Evolutionary conservation across 2,329 filamentous ascomycete genomes (phyloP), one percentile per base, ranked within the genome.

Genomic region (Fusarium incarnatum): DNA sequence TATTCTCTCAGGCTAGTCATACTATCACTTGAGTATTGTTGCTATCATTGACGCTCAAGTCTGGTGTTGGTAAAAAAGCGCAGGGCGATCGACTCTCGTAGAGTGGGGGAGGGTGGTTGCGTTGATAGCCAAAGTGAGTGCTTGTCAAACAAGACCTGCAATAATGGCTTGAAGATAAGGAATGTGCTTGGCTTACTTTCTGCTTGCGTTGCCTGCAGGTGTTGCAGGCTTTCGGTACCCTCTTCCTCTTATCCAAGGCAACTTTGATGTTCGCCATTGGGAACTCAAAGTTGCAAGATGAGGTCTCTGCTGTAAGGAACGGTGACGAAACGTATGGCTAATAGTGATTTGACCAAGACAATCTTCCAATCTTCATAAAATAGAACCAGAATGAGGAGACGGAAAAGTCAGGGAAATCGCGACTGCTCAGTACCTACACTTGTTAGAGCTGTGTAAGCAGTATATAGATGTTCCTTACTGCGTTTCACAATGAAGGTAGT

Each of bases 151-250:
- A n/a, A 42, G 15, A 32, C 10, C 32, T 28, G 18, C 27, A 32
- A 20, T 16, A 28, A 9, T 22, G 18, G n/a, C 11, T 18, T 10
- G 22, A 34, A 52, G 15, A 10, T 18, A 8, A 25, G 11, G 12
- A 18, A 6, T 28, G 22, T 53, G 48, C 23, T 49, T 46, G 18
- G 46, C 85, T 82, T 75, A 89, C 89, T 83, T 91, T 91, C 80
- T 91, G 89, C 77, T 91, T 91, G 67, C 89, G 85, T 64, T 85
- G 83, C 79, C 89, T 91, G 81, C 89, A 91, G 67, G 83, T 86
- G 68, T 89, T 86, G 77, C 89, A 91, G 42, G 89, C 89, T 71
- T 88, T 86, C 27, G 87, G 86, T 54, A 86, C 91, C 72, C 89
- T 86, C 79, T 88, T 86, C 69, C 89, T 84, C 77, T 89, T 87